Evolutionary conservation across 1,139 yeast species (phyloP).

Genomic region (Pichia sp.): DNA sequence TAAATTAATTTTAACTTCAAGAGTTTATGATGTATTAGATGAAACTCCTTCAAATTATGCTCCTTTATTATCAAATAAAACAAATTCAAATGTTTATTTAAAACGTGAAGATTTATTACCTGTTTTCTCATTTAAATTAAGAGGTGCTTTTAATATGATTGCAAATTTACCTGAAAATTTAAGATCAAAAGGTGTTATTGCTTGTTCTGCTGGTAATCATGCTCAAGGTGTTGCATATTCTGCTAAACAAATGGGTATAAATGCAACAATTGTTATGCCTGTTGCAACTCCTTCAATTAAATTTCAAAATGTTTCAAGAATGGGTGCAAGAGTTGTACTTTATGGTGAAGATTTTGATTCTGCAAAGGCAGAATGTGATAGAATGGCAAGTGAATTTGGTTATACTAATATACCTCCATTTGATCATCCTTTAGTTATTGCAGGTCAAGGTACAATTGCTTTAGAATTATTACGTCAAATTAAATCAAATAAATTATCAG

Average conservation of each 20-base stretch:
- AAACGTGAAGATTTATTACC: conserved; percentile 93
- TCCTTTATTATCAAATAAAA: conserved; percentile 62
- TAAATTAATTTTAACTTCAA: conserved; percentile 78
- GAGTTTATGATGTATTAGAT: conserved; percentile 89
- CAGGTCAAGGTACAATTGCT: conserved; percentile 99
- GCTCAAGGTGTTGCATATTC: conserved; percentile 98
- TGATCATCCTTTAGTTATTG: conserved; percentile 95
- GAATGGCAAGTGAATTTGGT: conserved; percentile 62
- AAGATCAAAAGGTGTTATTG: conserved; percentile 83
- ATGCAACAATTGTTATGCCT: conserved; percentile 98
- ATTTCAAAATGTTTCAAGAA: conserved; percentile 78
- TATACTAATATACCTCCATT: conserved; percentile 92
- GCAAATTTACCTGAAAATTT: conserved; percentile 70
- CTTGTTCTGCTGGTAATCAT: conserved; percentile 98
- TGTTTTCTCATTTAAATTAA: conserved; percentile 88
- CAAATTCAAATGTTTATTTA: conserved; percentile 64
- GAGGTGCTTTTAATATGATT: conserved; percentile 97
- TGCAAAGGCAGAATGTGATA: conserved; percentile 81
- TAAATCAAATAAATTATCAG: conserved; percentile 68
- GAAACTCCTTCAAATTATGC: conserved; percentile 85
- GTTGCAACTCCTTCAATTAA: conserved; percentile 94
- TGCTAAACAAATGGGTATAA: conserved; percentile 75
- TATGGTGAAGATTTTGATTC: conserved; percentile 92
- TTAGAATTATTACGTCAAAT: conserved; percentile 87
- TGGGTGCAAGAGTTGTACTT: conserved; percentile 90